Conservation (phyloP, 768 basidiomycete genomes). For the Porphyrellus cyaneotinctus region DNA sequence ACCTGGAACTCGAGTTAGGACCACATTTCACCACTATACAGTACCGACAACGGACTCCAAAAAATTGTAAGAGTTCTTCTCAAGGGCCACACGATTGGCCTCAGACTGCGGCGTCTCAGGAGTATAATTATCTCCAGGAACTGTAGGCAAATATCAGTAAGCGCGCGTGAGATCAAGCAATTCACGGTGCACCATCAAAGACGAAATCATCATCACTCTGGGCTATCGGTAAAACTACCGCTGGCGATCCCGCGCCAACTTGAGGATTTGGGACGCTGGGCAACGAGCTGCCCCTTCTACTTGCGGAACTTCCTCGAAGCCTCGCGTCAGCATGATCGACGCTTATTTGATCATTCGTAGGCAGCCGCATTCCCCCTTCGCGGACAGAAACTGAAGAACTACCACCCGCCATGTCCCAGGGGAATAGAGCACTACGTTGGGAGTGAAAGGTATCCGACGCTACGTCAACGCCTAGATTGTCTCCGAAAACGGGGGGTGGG, state of each 20-base stretch:
- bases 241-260: slow-evolving; percentile 48
- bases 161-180: background rate
- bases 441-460: slow-evolving; percentile 43
- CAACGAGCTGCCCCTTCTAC: slow-evolving; percentile 57
- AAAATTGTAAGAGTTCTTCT: slow-evolving; percentile 77
- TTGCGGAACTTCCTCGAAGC: slow-evolving; percentile 51
- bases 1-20: slow-evolving; percentile 42
- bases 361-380: slow-evolving; percentile 28
- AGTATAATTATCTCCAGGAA: slow-evolving; percentile 26
- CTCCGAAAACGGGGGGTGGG: slow-evolving; percentile 47
- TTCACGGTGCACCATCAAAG: slow-evolving; percentile 52
- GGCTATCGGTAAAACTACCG: slow-evolving; percentile 33
- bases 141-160: slow-evolving; percentile 20
- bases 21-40: background rate
- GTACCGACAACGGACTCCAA: slow-evolving; percentile 52
- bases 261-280: slow-evolving; percentile 43
- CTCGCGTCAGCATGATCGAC: slow-evolving; percentile 51
- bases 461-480: slow-evolving; percentile 46
- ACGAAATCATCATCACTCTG: slow-evolving; percentile 59
- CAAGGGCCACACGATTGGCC: slow-evolving; percentile 53
- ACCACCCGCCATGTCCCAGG: slow-evolving; percentile 78
- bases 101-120: slow-evolving; percentile 55
- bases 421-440: slow-evolving; percentile 69
- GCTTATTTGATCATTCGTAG: slow-evolving; percentile 43
- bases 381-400: slow-evolving; percentile 51